Evolutionary conservation across 345 rosid genomes (phyloP).

Genomic region (Syzygium jambos): DNA sequence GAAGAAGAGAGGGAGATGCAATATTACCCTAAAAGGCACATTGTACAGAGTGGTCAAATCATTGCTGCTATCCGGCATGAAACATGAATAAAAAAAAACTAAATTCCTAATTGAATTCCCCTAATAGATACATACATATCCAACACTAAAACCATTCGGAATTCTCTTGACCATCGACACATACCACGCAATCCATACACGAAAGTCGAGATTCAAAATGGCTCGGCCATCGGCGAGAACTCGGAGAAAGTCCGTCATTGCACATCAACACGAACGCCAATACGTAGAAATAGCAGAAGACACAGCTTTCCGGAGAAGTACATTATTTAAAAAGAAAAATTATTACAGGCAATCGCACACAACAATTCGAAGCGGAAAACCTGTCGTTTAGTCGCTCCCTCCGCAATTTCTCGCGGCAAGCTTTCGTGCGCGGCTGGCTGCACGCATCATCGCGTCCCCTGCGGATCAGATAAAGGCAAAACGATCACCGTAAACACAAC

Average conservation of each 20-base stretch:
- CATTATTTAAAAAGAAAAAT: no score
- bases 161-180: background rate
- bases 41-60: background rate
- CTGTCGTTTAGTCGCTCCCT: conserved; percentile 80
- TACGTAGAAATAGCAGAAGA: background rate
- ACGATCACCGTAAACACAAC: background rate
- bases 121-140: background rate
- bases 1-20: background rate
- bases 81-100: background rate
- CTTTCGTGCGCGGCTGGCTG: conserved; percentile 43
- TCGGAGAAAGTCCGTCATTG: background rate
- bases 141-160: background rate
- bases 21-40: background rate
- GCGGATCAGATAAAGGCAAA: background rate
- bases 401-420: conserved; percentile 85
- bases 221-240: background rate
- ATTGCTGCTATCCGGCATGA: background rate
- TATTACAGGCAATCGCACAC: background rate
- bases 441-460: conserved; percentile 23
- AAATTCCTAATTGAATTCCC: background rate
- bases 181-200: background rate
- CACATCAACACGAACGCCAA: background rate
- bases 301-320: background rate
- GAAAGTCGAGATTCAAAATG: background rate
- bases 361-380: conserved; percentile 16